Evolutionary conservation across 2,329 filamentous ascomycete genomes (phyloP), one percentile per base, ranked within the genome.

Genomic region (Neobulgaria alba): DNA sequence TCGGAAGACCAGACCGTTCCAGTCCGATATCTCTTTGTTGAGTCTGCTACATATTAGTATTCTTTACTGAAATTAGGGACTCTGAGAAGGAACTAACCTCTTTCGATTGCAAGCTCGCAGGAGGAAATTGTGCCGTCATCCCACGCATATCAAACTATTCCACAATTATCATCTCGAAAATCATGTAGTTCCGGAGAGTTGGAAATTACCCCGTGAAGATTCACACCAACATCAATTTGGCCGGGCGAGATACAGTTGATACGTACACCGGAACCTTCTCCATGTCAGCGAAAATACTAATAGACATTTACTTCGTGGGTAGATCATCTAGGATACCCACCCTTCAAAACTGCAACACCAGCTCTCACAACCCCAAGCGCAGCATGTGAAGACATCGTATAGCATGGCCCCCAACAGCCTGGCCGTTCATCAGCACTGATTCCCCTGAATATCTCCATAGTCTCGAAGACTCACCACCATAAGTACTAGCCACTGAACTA

Each of bases 321-420:
- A n/a, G n/a, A n/a, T n/a, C n/a, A n/a, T n/a, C n/a, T n/a, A n/a
- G n/a, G n/a, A n/a, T n/a, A n/a, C n/a, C n/a, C n/a, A 48, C 58
- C 71, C 58, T 76, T 78, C 29, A 79, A 57, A 5, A 71, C 67
- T 0, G 71, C 66, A 1, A 79, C 74, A 2, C 75, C 75, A 9
- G 72, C 66, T 43, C 68, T 63, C 2, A 81, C 77, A 1, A 79
- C 75, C 0, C 77, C 76, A 12, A 80, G 58, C 2, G 74, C 75
- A 1, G 77, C 76, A 53, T 79, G 75, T 5, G 65, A 68, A 5
- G 66, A 65, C 71, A 80, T 77, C 0, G 75, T 79, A 44, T 73
- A 77, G n/a, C 66, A 68, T 0, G 74, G 73, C 0, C 74, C 73
- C 73, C 74, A 77, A 52, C 73, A 75, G 31, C 68, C n/a, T n/a